Evolutionary conservation across 306 rosid species (phyloP).

Genomic region (Senna siamea): DNA sequence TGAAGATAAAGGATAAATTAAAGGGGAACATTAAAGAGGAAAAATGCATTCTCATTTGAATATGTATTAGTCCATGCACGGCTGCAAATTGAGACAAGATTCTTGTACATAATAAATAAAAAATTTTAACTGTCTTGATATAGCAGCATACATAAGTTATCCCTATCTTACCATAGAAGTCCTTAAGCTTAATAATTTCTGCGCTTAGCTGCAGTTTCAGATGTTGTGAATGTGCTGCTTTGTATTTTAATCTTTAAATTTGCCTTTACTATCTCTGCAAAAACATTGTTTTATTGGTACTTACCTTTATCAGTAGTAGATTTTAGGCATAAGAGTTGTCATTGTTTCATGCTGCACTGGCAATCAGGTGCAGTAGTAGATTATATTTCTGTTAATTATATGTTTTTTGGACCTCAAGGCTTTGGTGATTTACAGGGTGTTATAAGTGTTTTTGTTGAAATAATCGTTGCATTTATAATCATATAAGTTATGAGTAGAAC

Average conservation of each 20-base stretch:
- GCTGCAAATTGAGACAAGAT: background rate
- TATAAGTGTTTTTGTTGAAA: background rate
- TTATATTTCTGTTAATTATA: constrained; percentile 2
- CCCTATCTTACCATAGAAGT: background rate
- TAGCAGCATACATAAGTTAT: background rate
- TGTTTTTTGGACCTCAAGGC: constrained; percentile 15
- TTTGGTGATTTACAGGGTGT: constrained; percentile 1
- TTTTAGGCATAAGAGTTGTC: background rate
- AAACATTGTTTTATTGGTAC: background rate
- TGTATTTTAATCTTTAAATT: background rate
- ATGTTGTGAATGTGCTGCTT: background rate
- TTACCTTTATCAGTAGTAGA: background rate
- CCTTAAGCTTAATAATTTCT: background rate
- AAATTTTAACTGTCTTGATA: background rate
- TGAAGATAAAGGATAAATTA: background rate
- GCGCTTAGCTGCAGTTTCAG: background rate
- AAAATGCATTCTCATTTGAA: background rate
- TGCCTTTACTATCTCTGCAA: background rate
- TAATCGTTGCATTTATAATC: constrained; percentile 6
- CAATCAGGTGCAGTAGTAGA: background rate
- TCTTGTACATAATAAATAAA: background rate
- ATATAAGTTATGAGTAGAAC: constrained; percentile 2
- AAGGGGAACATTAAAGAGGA: background rate
- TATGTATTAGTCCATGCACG: constrained; percentile 16
- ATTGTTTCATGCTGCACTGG: constrained; percentile 5